phyloP scores from a whole-genome alignment of 306 rosid species.

The Datisca glomerata region DNA sequence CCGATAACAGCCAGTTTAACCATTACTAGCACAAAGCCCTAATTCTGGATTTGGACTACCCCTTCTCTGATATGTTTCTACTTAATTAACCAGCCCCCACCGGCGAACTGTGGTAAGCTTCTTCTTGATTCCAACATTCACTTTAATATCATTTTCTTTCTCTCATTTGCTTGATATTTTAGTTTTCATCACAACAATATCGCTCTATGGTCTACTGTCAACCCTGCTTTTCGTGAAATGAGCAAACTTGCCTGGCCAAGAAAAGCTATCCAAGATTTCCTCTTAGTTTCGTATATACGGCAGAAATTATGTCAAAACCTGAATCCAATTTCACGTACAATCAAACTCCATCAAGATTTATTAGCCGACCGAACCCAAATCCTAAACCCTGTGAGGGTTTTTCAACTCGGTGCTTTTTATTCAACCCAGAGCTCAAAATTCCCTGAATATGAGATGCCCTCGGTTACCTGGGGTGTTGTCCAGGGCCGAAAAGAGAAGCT shows the following conservation, averaged over 20 bases:
- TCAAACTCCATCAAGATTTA: constrained; percentile 14
- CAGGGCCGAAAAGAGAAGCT: constrained; percentile 93
- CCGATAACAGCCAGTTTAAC: too few relatives aligned
- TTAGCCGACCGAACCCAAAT: constrained; percentile 10
- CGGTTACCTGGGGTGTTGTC: constrained; percentile 92
- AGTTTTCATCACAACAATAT: too few relatives aligned
- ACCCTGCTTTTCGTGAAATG: constrained; percentile 12
- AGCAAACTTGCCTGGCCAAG: constrained; percentile 30
- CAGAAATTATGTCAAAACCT: constrained; percentile 8
- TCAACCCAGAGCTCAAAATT: constrained; percentile 56
- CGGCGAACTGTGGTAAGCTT: too few relatives aligned
- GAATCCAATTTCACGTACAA: constrained; percentile 9
- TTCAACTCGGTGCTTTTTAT: constrained; percentile 15
- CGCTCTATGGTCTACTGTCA: too few relatives aligned
- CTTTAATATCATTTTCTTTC: too few relatives aligned
- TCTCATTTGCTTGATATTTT: too few relatives aligned
- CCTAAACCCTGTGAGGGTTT: constrained; percentile 43
- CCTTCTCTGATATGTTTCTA: too few relatives aligned
- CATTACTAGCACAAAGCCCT: too few relatives aligned
- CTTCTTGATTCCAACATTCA: too few relatives aligned
- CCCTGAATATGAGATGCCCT: constrained; percentile 85
- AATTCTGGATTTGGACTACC: too few relatives aligned
- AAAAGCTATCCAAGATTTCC: constrained; percentile 21
- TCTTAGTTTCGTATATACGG: constrained; percentile 13
- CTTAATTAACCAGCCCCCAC: too few relatives aligned